These are phyloP conservation scores for Starmera dryadoides DNA, from an alignment of 805 yeast species.

Conservation along the genomic window DNA sequence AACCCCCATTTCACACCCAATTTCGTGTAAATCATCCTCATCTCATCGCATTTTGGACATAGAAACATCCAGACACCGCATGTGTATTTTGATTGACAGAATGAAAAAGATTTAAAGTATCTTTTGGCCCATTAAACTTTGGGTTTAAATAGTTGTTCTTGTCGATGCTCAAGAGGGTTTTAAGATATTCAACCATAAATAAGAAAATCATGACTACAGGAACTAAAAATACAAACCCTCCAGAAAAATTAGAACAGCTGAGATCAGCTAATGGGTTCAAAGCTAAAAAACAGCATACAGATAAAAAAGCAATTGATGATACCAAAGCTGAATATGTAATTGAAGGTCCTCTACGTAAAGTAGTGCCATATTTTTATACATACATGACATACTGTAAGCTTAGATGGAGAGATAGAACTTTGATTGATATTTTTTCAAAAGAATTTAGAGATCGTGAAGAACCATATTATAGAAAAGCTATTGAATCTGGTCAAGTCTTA, in stretches of 20 bases:
- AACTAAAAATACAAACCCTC: slow-evolving; percentile 1
- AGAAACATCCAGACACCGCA: too few species aligned
- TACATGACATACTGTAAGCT: slow-evolving; percentile 86
- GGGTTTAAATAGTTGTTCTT: too few species aligned
- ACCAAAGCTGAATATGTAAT: slow-evolving; percentile 51
- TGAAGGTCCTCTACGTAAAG: slow-evolving; percentile 57
- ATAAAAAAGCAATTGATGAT: slow-evolving; percentile 17
- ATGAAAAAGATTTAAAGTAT: too few species aligned
- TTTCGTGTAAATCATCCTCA: not conserved
- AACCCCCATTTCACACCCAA: not conserved
- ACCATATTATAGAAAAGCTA: slow-evolving; percentile 51
- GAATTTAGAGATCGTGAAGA: slow-evolving; percentile 81
- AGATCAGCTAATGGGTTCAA: slow-evolving; percentile 14
- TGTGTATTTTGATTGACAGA: too few species aligned
- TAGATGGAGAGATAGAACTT: slow-evolving; percentile 83
- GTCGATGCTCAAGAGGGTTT: too few species aligned
- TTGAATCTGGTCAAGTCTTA: slow-evolving; percentile 60
- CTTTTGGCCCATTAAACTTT: too few species aligned
- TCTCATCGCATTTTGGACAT: too few species aligned
- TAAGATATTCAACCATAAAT: too few species aligned
- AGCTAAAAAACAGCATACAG: slow-evolving; percentile 12
- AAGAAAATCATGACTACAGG: too few species aligned
- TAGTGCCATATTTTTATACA: slow-evolving; percentile 82
- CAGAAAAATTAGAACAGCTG: slow-evolving; percentile 11
- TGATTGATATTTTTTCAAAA: slow-evolving; percentile 70